Evolutionary conservation across 495 filamentous ascomycete genomes (phyloP).

Genomic region (Trichocladium uniseriatum): DNA sequence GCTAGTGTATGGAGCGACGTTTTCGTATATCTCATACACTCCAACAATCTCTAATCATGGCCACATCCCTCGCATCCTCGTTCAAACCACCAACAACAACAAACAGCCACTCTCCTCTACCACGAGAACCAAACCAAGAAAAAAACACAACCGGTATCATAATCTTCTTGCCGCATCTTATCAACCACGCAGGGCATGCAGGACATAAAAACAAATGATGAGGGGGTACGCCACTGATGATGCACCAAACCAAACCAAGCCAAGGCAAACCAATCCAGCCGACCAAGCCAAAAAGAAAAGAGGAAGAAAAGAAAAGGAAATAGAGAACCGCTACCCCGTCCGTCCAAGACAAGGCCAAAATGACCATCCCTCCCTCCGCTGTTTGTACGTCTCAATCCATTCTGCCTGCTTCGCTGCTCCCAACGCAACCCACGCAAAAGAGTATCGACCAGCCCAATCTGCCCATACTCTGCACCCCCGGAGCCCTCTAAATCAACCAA

Average conservation of each 20-base stretch:
- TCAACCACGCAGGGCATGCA: conserved; percentile 3
- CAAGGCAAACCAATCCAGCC: background rate
- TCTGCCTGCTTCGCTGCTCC: no score
- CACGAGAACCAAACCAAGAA: background rate
- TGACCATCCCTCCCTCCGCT: background rate
- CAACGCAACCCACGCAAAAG: background rate
- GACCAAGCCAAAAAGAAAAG: background rate
- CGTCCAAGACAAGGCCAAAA: background rate
- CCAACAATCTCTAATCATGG: no score
- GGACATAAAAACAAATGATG: conserved; percentile 1
- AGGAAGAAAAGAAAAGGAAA: background rate
- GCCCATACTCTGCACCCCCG: background rate
- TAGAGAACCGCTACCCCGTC: background rate
- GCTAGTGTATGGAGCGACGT: no score
- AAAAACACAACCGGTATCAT: conserved; percentile 1
- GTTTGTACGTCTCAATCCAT: no score
- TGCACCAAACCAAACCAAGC: background rate
- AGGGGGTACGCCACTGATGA: conserved; percentile 3
- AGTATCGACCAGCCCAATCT: no score
- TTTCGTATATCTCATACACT: no score
- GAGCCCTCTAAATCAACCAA: background rate
- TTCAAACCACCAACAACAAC: background rate
- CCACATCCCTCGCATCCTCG: no score
- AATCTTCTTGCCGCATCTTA: conserved; percentile 3
- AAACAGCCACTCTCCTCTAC: background rate